A percentile compares a stretch with the other conserved stretches of the same genome.
These are phyloP conservation scores for Cyclocybe aegerita DNA, from an alignment of 768 basidiomycete species.

Conservation along the genomic window DNA sequence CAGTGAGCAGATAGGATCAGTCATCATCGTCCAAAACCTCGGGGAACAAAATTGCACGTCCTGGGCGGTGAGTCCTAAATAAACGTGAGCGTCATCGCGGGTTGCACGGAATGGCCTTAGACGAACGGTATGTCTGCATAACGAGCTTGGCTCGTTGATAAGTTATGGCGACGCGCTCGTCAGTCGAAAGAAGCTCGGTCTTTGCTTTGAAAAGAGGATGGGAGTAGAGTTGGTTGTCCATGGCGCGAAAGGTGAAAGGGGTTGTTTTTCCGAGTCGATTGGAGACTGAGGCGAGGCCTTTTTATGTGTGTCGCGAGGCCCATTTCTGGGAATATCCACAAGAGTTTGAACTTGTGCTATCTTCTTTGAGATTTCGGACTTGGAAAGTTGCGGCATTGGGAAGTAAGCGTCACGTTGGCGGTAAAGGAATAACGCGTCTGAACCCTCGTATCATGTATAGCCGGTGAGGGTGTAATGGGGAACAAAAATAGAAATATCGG, in stretches of 20 bases:
- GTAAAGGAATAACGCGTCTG: conserved; percentile 17
- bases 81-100: not conserved
- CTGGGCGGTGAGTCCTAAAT: conserved; percentile 38
- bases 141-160: conserved; percentile 51
- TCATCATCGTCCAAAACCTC: conserved; percentile 53
- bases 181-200: conserved; percentile 41
- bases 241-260: conserved; percentile 13
- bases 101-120: conserved; percentile 3
- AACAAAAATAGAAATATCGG: conserved; percentile 20
- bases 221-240: conserved; percentile 36
- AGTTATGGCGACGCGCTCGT: conserved; percentile 48
- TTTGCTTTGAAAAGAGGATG: conserved; percentile 47
- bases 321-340: conserved; percentile 8
- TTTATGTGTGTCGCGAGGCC: conserved; percentile 15
- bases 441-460: conserved; percentile 12
- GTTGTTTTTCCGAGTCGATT: conserved; percentile 1
- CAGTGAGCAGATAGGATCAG: conserved; percentile 48
- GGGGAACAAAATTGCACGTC: conserved; percentile 50
- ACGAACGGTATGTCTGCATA: conserved; percentile 47
- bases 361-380: conserved; percentile 17
- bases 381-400: conserved; percentile 20
- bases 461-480: conserved; percentile 12
- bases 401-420: conserved; percentile 17
- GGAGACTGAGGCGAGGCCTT: conserved; percentile 3
- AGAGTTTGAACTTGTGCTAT: conserved; percentile 12